Conservation (phyloP, 345 rosid species). For the Brassica rapa region DNA sequence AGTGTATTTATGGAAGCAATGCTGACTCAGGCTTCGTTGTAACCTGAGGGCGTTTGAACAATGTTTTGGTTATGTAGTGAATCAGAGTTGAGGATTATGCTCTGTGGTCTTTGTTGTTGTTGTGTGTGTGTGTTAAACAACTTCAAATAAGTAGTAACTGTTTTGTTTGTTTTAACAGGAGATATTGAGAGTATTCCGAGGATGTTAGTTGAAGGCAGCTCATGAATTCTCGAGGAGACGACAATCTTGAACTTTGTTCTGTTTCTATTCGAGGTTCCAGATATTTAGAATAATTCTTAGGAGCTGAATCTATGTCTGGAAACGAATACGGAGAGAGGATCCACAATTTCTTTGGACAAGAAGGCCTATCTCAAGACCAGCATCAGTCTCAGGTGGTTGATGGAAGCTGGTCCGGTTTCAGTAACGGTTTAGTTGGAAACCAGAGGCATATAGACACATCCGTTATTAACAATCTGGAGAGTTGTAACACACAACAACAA, state of each 20-base stretch:
- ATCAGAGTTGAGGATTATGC: background rate
- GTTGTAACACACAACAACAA: conserved; percentile 55
- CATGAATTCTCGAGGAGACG: conserved; percentile 39
- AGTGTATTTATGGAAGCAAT: background rate
- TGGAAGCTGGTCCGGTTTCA: conserved; percentile 60
- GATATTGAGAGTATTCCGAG: conserved; percentile 9
- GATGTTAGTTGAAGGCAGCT: conserved; percentile 32
- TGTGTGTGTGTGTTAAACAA: background rate
- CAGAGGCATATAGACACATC: conserved; percentile 65
- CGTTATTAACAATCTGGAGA: conserved; percentile 56
- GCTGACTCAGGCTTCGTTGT: too few species aligned
- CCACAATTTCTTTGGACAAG: conserved; percentile 84
- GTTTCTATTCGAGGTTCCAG: conserved; percentile 33
- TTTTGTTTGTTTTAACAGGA: conserved; percentile 24
- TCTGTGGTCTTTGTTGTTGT: background rate
- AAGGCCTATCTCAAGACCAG: conserved; percentile 66
- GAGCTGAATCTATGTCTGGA: conserved; percentile 86
- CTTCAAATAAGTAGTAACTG: background rate
- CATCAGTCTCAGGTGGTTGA: conserved; percentile 63
- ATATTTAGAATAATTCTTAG: conserved; percentile 39
- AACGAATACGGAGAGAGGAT: conserved; percentile 91
- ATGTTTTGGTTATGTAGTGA: background rate
- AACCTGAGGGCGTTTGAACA: background rate
- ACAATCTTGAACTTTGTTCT: conserved; percentile 23
- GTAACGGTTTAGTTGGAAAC: conserved; percentile 60